A percentile compares a stretch with the other conserved stretches of the same genome.
Conservation (phyloP, 306 rosid genomes). For the Neltuma alba region DNA sequence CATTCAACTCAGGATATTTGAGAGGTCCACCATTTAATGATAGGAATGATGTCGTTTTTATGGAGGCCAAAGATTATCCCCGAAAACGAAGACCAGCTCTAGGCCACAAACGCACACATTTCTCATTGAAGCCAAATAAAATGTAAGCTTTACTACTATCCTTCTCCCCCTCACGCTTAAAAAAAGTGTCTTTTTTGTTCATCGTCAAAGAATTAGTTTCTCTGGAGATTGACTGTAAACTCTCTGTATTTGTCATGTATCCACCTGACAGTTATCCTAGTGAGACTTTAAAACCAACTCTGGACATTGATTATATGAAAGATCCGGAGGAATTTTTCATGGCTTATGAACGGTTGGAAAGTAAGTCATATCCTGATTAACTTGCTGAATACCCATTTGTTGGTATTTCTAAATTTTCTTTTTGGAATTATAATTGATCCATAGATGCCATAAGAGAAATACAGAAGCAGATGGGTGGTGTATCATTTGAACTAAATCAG, state of each 20-base stretch:
- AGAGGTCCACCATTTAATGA: slow-evolving; percentile 22
- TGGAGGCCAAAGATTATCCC: slow-evolving; percentile 40
- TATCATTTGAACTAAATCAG: slow-evolving; percentile 45
- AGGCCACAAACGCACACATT: slow-evolving; percentile 64
- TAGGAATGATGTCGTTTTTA: slow-evolving; percentile 31
- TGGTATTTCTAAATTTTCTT: not conserved
- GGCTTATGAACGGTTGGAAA: slow-evolving; percentile 65
- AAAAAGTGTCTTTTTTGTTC: not conserved
- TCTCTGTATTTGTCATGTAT: slow-evolving; percentile 19
- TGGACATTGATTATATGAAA: slow-evolving; percentile 57
- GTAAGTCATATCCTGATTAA: slow-evolving; percentile 47
- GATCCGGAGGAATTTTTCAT: slow-evolving; percentile 67
- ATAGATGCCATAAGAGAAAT: slow-evolving; percentile 80
- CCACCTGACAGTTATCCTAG: slow-evolving; percentile 47
- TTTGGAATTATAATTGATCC: slow-evolving; percentile 36
- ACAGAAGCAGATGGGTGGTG: slow-evolving; percentile 59
- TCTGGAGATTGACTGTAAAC: not conserved
- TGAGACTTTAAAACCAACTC: slow-evolving; percentile 50
- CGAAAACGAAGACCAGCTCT: slow-evolving; percentile 69
- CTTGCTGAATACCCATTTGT: slow-evolving; percentile 6
- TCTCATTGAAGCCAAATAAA: slow-evolving; percentile 57
- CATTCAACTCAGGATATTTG: slow-evolving; percentile 31
- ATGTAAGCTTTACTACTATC: slow-evolving; percentile 40
- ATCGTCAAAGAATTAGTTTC: not conserved
- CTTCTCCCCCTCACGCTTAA: not conserved